Conservation (phyloP, 2,329 filamentous ascomycete species). For the Cryphonectria nitschkei region DNA sequence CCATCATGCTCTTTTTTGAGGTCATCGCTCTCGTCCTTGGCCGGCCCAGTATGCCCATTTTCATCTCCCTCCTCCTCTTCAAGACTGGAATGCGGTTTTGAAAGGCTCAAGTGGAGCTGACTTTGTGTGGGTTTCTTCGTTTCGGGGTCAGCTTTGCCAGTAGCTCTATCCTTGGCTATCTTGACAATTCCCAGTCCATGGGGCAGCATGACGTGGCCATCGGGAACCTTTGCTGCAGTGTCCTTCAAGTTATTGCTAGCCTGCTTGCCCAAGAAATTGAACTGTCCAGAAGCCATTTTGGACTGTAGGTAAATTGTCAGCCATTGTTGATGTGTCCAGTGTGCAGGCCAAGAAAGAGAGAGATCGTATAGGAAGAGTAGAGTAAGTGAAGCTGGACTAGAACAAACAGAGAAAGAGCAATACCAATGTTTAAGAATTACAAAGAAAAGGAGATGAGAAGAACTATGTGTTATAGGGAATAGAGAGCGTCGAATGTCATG, state of each 20-base stretch:
- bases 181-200: slow-evolving; percentile 7
- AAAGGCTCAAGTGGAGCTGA: background rate
- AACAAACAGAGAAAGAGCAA: background rate
- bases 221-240: background rate
- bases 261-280: background rate
- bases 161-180: background rate
- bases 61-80: background rate
- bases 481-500: background rate
- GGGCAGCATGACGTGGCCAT: background rate
- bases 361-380: background rate
- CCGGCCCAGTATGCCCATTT: background rate
- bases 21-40: background rate
- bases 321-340: background rate
- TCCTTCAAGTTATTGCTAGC: background rate
- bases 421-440: background rate
- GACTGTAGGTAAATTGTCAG: background rate
- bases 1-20: background rate
- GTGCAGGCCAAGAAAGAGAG: background rate
- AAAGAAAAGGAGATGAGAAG: background rate
- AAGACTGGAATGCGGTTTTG: background rate
- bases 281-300: slow-evolving; percentile 2
- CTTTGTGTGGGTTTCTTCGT: background rate
- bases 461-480: background rate
- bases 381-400: background rate
- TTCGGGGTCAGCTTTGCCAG: background rate